These are phyloP conservation scores for Alternaria brassicicola DNA, from an alignment of 2,329 filamentous ascomycete genomes.

Conservation along the genomic window DNA sequence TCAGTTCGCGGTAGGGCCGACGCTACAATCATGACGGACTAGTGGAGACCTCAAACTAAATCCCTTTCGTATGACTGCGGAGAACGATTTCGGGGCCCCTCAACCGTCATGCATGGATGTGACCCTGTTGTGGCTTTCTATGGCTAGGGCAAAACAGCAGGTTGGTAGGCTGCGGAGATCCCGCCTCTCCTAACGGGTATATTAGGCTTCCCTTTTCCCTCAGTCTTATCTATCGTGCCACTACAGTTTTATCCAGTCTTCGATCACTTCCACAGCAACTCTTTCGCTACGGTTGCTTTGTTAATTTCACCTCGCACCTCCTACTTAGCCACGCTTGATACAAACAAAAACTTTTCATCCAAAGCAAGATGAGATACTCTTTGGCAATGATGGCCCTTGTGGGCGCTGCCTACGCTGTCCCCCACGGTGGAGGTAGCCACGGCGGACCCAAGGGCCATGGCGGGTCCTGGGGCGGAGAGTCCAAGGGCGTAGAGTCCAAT, in stretches of 20 bases:
- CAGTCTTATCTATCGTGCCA: slow-evolving; percentile 7
- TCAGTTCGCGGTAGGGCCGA: slow-evolving; percentile 25
- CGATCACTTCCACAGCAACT: slow-evolving; percentile 34
- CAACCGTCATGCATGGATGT: slow-evolving; percentile 37
- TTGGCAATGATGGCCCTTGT: slow-evolving; percentile 41
- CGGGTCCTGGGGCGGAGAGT: neutral
- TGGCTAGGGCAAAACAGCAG: slow-evolving; percentile 19
- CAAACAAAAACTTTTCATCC: slow-evolving; percentile 15
- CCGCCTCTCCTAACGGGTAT: slow-evolving; percentile 26
- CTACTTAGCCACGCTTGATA: slow-evolving; percentile 23
- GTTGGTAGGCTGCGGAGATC: slow-evolving; percentile 29
- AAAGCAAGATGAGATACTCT: slow-evolving; percentile 39
- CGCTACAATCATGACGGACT: slow-evolving; percentile 23
- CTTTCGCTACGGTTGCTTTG: slow-evolving; percentile 49
- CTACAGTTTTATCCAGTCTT: neutral
- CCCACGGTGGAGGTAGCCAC: slow-evolving; percentile 11
- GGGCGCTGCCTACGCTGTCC: slow-evolving; percentile 36
- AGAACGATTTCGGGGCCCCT: slow-evolving; percentile 20
- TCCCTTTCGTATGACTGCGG: slow-evolving; percentile 15
- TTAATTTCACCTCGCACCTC: slow-evolving; percentile 34
- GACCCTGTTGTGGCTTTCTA: slow-evolving; percentile 32
- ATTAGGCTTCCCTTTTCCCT: slow-evolving; percentile 33
- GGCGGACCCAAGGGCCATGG: neutral
- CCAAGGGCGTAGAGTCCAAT: neutral
- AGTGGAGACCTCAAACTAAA: slow-evolving; percentile 14